These are phyloP conservation scores for Marasmius tenuissimus DNA, from an alignment of 1,284 basidiomycete species.

Conservation along the genomic window DNA sequence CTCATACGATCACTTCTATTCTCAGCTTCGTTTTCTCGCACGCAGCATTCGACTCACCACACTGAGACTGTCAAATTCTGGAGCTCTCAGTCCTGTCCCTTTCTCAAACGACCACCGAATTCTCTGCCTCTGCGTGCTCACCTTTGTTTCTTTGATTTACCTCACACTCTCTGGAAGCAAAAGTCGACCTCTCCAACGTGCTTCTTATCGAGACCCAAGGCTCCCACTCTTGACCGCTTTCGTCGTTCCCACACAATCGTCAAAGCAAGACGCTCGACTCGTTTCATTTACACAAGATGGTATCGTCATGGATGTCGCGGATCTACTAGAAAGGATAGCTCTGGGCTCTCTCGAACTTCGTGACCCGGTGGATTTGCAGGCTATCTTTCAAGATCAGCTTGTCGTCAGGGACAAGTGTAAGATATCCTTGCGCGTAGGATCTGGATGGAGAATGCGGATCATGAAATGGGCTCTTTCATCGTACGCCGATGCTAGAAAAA, in stretches of 20 bases:
- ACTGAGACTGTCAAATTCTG: too few species aligned
- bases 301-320: neutral
- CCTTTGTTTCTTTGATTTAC: neutral
- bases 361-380: neutral
- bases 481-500: neutral
- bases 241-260: neutral
- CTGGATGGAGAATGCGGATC: neutral
- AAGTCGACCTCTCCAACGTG: neutral
- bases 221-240: neutral
- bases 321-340: neutral
- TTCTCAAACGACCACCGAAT: too few species aligned
- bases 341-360: neutral
- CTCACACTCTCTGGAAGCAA: neutral
- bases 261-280: neutral
- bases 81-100: too few species aligned
- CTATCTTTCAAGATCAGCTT: conserved; percentile 1
- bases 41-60: too few species aligned
- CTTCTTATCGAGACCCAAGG: neutral
- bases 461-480: neutral
- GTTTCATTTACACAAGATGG: neutral
- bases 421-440: neutral
- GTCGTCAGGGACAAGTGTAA: too few species aligned
- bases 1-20: too few species aligned
- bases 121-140: too few species aligned
- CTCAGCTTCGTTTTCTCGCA: too few species aligned